Evolutionary conservation across 441 rosid genomes (phyloP).

Genomic region (Isatis lusitanica): DNA sequence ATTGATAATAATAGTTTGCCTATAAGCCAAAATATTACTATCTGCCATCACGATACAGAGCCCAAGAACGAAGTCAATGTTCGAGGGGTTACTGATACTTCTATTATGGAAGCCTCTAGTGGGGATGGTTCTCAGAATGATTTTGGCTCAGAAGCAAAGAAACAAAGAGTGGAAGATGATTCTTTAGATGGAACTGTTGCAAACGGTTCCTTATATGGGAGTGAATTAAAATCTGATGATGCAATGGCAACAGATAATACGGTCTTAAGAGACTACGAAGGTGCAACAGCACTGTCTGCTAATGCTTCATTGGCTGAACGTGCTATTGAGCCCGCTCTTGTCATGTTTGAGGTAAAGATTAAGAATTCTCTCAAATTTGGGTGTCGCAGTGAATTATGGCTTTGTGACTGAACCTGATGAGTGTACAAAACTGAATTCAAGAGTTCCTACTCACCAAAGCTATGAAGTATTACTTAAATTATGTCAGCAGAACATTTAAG

Average conservation of each 20-base stretch:
- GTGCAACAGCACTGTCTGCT: conserved; percentile 47
- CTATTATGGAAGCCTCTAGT: conserved; percentile 53
- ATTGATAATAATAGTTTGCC: conserved; percentile 37
- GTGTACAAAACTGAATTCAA: conserved; percentile 1
- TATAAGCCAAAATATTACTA: conserved; percentile 30
- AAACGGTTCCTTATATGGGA: conserved; percentile 51
- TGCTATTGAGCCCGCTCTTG: conserved; percentile 93
- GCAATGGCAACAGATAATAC: conserved; percentile 46
- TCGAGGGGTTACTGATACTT: conserved; percentile 52
- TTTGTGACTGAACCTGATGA: conserved; percentile 9
- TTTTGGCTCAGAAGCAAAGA: conserved; percentile 57
- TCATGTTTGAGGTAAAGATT: conserved; percentile 81
- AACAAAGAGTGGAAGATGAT: conserved; percentile 63
- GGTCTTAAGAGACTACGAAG: conserved; percentile 47
- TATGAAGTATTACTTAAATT: neutral
- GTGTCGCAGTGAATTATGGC: conserved; percentile 10
- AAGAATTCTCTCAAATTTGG: conserved; percentile 3
- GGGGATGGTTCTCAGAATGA: conserved; percentile 57
- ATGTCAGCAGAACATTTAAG: conserved; percentile 17
- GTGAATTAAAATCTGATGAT: conserved; percentile 54
- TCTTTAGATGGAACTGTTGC: conserved; percentile 47
- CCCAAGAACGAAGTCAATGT: conserved; percentile 48
- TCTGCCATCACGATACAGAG: conserved; percentile 50
- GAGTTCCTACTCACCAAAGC: conserved; percentile 15
- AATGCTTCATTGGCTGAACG: conserved; percentile 83